Evolutionary conservation across 2,329 filamentous ascomycete genomes (phyloP).

Genomic region (Alternaria sp.): DNA sequence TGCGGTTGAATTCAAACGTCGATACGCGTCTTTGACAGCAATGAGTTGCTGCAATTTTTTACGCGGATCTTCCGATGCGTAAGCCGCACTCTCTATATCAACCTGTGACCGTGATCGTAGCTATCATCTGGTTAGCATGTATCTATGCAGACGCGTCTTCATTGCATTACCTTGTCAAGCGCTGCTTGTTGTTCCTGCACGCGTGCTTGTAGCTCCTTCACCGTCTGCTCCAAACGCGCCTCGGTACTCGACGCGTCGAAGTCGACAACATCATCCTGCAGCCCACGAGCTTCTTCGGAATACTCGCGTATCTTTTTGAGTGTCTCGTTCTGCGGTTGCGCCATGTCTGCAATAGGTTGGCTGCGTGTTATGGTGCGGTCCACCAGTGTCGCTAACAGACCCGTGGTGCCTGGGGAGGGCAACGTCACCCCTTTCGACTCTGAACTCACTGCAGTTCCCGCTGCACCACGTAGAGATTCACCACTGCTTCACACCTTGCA

Average conservation of each 20-base stretch:
- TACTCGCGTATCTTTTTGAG: constrained; percentile 45
- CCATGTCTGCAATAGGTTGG: constrained; percentile 28
- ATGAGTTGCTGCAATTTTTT: constrained; percentile 57
- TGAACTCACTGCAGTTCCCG: background rate
- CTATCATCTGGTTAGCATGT: constrained; percentile 51
- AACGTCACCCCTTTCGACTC: constrained; percentile 5
- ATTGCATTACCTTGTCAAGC: constrained; percentile 54
- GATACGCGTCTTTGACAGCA: constrained; percentile 71
- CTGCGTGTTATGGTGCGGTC: constrained; percentile 6
- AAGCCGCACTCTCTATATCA: constrained; percentile 38
- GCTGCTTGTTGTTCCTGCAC: constrained; percentile 59
- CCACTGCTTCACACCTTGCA: background rate
- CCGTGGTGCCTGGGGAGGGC: constrained; percentile 5
- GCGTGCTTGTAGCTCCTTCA: constrained; percentile 70
- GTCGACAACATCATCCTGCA: constrained; percentile 48
- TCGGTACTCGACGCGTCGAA: constrained; percentile 56
- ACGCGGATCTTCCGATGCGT: constrained; percentile 46
- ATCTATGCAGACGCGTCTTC: background rate
- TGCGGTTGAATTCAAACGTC: constrained; percentile 67
- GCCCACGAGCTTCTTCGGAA: constrained; percentile 27
- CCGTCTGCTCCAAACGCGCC: constrained; percentile 70
- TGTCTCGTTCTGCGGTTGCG: constrained; percentile 23
- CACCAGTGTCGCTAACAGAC: constrained; percentile 12
- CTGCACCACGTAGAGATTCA: background rate
- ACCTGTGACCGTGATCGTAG: constrained; percentile 49